A percentile compares a stretch with the other conserved stretches of the same genome.
Conservation (phyloP, 768 basidiomycete genomes). For the Russula compacta region DNA sequence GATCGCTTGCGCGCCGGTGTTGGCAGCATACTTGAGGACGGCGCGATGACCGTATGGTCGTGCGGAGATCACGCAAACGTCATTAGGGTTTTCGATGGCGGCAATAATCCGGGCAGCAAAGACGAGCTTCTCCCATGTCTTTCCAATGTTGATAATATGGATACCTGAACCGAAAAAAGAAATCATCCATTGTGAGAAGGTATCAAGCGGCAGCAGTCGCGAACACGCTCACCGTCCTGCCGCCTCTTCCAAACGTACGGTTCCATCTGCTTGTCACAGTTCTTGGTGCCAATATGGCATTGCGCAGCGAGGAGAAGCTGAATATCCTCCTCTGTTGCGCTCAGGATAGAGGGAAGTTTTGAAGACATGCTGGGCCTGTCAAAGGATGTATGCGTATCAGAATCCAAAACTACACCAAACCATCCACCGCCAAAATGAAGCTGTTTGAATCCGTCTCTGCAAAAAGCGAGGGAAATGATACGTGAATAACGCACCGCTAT, state of each 20-base stretch:
- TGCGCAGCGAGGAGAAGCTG: conserved; percentile 91
- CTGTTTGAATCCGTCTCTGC: conserved; percentile 25
- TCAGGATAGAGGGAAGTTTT: conserved; percentile 89
- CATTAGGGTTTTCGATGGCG: conserved; percentile 95
- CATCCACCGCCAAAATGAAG: conserved; percentile 30
- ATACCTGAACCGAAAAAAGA: conserved; percentile 50
- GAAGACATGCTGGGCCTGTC: conserved; percentile 48
- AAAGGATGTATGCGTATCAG: conserved; percentile 28
- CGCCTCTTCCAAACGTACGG: conserved; percentile 97
- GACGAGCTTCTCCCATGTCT: conserved; percentile 99
- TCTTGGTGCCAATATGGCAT: conserved; percentile 96
- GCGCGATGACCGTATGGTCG: conserved; percentile 99
- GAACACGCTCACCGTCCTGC: conserved; percentile 68
- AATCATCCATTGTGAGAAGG: conserved; percentile 8
- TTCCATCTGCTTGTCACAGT: conserved; percentile 99
- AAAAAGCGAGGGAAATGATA: conserved; percentile 10
- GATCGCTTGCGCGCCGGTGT: conserved; percentile 97
- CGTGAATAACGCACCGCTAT: conserved; percentile 34
- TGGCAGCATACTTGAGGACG: conserved; percentile 96
- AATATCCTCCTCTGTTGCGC: conserved; percentile 96
- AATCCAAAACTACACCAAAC: conserved; percentile 26
- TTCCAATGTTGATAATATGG: conserved; percentile 96
- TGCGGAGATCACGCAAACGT: conserved; percentile 96
- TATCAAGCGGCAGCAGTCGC: neutral
- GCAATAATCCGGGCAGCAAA: conserved; percentile 97